Conservation (phyloP, 2,329 filamentous ascomycete genomes). For the Neonectria faginata region DNA sequence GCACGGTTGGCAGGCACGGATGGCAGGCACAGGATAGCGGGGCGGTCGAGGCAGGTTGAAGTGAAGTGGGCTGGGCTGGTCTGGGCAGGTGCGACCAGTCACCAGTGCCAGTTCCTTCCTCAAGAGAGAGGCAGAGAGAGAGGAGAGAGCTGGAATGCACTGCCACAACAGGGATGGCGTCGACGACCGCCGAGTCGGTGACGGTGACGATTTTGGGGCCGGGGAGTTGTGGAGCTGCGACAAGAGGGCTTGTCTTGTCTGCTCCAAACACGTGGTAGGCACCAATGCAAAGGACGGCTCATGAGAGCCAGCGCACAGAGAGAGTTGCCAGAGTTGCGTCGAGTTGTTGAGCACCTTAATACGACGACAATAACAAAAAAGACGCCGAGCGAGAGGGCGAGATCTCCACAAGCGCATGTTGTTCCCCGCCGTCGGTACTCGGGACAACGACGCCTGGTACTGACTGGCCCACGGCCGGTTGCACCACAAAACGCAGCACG, state of each 20-base stretch:
- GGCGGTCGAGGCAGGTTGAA: conserved; percentile 16
- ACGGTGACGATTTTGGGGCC: conserved; percentile 26
- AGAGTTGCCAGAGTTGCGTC: not conserved
- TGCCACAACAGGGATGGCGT: conserved; percentile 35
- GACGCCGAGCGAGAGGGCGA: not conserved
- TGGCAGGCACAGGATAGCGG: conserved; percentile 22
- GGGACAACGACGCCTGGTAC: not conserved
- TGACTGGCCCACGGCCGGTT: not conserved
- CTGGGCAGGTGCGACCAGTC: conserved; percentile 11
- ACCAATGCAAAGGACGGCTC: conserved; percentile 14
- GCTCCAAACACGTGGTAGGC: conserved; percentile 27
- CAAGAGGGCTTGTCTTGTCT: conserved; percentile 22
- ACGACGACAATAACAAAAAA: conserved; percentile 1
- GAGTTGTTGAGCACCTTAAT: not conserved
- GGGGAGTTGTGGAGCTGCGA: conserved; percentile 21
- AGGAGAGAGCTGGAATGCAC: conserved; percentile 28
- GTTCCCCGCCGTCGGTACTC: conserved; percentile 6
- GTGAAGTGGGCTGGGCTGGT: conserved; percentile 14
- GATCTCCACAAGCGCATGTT: conserved; percentile 1
- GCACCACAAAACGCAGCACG: conserved; percentile 7
- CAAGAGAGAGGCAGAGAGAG: not conserved
- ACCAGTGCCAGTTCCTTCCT: not conserved
- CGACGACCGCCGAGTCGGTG: conserved; percentile 25
- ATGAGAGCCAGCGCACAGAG: conserved; percentile 7
- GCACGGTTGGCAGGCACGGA: conserved; percentile 4